Conservation (phyloP, 1,284 basidiomycete genomes). For the Omphalotus olearius region DNA sequence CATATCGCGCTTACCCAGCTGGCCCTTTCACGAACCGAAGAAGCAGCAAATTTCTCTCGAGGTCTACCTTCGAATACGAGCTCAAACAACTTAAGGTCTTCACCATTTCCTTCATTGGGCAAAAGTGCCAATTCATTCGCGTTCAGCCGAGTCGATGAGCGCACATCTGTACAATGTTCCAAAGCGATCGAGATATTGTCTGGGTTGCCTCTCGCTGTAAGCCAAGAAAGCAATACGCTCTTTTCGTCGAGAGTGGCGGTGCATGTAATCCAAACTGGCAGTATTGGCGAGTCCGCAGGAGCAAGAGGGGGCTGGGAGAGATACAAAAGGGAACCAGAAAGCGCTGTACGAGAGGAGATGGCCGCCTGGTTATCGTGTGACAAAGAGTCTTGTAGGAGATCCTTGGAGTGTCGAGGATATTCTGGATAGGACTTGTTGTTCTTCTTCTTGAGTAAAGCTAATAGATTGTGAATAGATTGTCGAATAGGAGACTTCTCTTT, state of each 20-base stretch:
- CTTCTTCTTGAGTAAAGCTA: slow-evolving; percentile 62
- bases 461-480: slow-evolving; percentile 60
- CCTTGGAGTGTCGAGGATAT: neutral
- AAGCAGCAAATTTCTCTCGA: slow-evolving; percentile 57
- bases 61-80: slow-evolving; percentile 48
- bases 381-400: neutral
- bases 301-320: slow-evolving; percentile 29
- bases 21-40: slow-evolving; percentile 58
- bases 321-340: slow-evolving; percentile 45
- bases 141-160: slow-evolving; percentile 41
- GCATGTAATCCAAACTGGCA: slow-evolving; percentile 53
- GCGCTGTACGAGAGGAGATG: slow-evolving; percentile 15
- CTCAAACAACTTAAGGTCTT: slow-evolving; percentile 55
- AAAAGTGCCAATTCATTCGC: slow-evolving; percentile 37
- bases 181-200: slow-evolving; percentile 45
- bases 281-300: slow-evolving; percentile 20
- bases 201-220: slow-evolving; percentile 38
- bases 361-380: neutral
- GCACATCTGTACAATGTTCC: slow-evolving; percentile 54
- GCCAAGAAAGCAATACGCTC: slow-evolving; percentile 45
- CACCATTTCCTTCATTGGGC: slow-evolving; percentile 28
- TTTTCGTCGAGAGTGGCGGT: slow-evolving; percentile 42
- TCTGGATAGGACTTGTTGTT: slow-evolving; percentile 16
- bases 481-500: slow-evolving; percentile 55
- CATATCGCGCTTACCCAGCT: slow-evolving; percentile 70